Evolutionary conservation across 495 filamentous ascomycete genomes (phyloP).

Genomic region (Penicillium turbatum): DNA sequence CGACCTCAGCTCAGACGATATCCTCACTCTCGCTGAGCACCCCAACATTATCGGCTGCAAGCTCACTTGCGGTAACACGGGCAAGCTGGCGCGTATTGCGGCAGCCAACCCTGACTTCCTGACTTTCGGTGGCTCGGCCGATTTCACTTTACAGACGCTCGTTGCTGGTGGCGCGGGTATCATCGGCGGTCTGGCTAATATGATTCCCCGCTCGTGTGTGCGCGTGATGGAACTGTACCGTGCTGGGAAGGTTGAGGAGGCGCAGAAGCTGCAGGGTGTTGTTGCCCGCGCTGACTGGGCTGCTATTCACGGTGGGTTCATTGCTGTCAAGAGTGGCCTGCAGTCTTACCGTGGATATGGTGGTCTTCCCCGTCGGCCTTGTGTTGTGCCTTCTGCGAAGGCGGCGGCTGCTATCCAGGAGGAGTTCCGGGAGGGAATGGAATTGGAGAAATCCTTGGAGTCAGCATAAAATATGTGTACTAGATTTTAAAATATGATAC

Average conservation of each 20-base stretch:
- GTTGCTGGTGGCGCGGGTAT: slow-evolving; percentile 81
- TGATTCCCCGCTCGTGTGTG: slow-evolving; percentile 74
- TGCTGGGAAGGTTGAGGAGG: slow-evolving; percentile 64
- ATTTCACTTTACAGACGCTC: slow-evolving; percentile 83
- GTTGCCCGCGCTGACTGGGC: slow-evolving; percentile 84
- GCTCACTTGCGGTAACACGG: slow-evolving; percentile 91
- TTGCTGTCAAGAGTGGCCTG: slow-evolving; percentile 78
- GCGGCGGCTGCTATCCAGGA: slow-evolving; percentile 60
- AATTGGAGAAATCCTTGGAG: slow-evolving; percentile 58
- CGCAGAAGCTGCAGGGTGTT: slow-evolving; percentile 71
- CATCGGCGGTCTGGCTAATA: slow-evolving; percentile 79
- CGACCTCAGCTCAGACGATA: slow-evolving; percentile 77
- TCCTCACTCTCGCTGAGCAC: slow-evolving; percentile 68
- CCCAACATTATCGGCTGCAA: slow-evolving; percentile 88
- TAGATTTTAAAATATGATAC: slow-evolving; percentile 1
- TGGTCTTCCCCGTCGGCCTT: slow-evolving; percentile 68
- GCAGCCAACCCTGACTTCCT: slow-evolving; percentile 63
- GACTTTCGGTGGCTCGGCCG: slow-evolving; percentile 81
- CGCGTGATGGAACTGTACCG: slow-evolving; percentile 67
- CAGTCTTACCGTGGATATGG: slow-evolving; percentile 75
- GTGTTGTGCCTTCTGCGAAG: slow-evolving; percentile 61
- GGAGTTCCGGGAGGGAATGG: slow-evolving; percentile 69
- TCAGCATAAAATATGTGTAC: slow-evolving; percentile 11
- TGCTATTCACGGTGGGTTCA: slow-evolving; percentile 79
- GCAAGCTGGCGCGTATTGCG: slow-evolving; percentile 79